These are phyloP conservation scores for Emericellopsis cladophorae DNA, from an alignment of 2,329 filamentous ascomycete species.

Conservation along the genomic window DNA sequence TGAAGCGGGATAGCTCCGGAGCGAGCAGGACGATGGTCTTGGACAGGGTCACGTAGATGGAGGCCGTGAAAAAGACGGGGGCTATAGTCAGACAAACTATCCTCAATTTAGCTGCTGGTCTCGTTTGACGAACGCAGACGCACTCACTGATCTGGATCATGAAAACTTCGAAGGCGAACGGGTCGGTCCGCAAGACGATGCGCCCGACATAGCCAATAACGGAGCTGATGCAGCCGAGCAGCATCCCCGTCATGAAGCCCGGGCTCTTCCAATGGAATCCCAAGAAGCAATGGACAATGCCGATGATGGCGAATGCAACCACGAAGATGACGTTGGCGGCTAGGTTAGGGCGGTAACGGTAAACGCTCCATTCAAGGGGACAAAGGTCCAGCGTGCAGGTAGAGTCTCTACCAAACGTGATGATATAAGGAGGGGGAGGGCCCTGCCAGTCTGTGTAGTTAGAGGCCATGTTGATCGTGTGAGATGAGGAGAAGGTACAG, in stretches of 20 bases:
- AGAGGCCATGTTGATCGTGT: too few species aligned
- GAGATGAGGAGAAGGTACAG: too few species aligned
- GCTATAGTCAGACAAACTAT: constrained; percentile 41
- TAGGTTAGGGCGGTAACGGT: constrained; percentile 40
- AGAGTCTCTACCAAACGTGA: constrained; percentile 27
- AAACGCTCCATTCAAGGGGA: constrained; percentile 31
- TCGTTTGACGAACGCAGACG: background rate
- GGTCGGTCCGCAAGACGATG: constrained; percentile 42
- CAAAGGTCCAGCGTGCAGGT: constrained; percentile 36
- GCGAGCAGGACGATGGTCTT: constrained; percentile 26
- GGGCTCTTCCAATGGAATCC: constrained; percentile 32
- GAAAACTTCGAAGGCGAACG: constrained; percentile 45
- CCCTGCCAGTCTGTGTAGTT: too few species aligned
- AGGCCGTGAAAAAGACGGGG: constrained; percentile 39
- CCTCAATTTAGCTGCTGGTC: too few species aligned
- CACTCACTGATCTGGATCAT: constrained; percentile 40
- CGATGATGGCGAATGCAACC: constrained; percentile 31
- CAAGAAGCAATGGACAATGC: constrained; percentile 26
- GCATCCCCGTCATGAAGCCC: constrained; percentile 37
- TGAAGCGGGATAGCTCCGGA: constrained; percentile 28
- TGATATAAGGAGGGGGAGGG: constrained; percentile 7
- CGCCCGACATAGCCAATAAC: constrained; percentile 51
- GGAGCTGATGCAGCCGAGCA: constrained; percentile 43
- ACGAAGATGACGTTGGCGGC: constrained; percentile 38
- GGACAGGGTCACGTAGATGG: constrained; percentile 51